Evolutionary conservation across 805 yeast species (phyloP), one percentile per base, ranked within the genome.

Genomic region (Teunomyces lycoperdinae): DNA sequence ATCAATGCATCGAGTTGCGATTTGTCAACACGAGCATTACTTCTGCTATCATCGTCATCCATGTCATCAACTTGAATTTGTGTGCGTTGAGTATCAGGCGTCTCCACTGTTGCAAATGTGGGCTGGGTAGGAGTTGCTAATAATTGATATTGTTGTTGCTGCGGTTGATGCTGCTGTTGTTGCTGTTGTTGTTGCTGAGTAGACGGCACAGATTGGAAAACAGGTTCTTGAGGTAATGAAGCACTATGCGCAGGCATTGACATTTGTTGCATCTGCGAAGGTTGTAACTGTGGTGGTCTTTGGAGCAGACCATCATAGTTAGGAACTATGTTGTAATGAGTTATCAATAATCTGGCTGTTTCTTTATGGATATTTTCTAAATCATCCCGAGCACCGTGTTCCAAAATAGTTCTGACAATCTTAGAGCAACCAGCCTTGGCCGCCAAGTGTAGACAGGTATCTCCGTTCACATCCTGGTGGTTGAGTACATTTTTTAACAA

Each of bases 371-470:
- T 55, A 63, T 77, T 73, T 40, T 60, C 58, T 44, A 73, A 60
- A 65, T 76, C 85, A 56, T 74, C 80, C 58, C 77, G 67, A 7
- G 97, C 97, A 32, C 97, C 97, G 47, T 88, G 86, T 52, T 88
- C 91, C 44, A 94, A 66, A 43, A 94, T 74, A 52, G 86, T 88
- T 52, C 87, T 89, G 8, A 87, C 91, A 47, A 94, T 79, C 40
- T 86, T 83, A 42, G 75, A 63, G 44, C 84, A 79, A 7, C 96
- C 96, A 7, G 80, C 68, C 32, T 81, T 73, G 11, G 82, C 80
- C 0, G 96, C 90, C 40, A 92, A 71, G 58, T 89, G 96, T 43
- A 90, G 68, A 5, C 95, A 89, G 0, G 97, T 89, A 56, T 90
- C 89, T 4, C 97, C 97, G 50, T 82, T 76, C 17, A 74, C 76